Percentiles rank a stretch among this genome's conserved stretches.
Conservation (phyloP, 164 flowering plant genomes). For the Litsea cubeba region DNA sequence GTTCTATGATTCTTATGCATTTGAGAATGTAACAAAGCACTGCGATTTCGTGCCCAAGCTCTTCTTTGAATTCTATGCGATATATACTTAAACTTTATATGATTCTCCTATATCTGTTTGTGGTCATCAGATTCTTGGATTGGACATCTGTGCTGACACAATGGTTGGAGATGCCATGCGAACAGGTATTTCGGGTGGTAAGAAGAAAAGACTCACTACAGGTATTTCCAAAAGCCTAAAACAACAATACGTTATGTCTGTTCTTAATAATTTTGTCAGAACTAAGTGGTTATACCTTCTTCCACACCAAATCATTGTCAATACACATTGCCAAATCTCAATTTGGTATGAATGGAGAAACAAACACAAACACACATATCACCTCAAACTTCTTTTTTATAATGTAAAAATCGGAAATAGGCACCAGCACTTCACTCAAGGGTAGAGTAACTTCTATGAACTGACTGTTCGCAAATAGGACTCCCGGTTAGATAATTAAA, state of each 20-base stretch:
- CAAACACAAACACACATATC: background rate
- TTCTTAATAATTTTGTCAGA: background rate
- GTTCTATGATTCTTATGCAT: background rate
- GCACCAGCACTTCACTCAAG: no score
- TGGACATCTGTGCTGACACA: slow-evolving; percentile 65
- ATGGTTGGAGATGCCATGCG: slow-evolving; percentile 66
- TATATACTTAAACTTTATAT: background rate
- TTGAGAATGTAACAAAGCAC: background rate
- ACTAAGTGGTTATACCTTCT: background rate
- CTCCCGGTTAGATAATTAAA: no score
- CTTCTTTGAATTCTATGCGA: background rate
- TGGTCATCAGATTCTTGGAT: slow-evolving; percentile 53
- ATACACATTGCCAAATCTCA: background rate
- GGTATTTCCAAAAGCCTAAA: slow-evolving; percentile 26
- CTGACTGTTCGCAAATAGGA: no score
- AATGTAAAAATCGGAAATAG: no score
- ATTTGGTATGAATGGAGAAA: background rate
- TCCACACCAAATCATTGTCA: background rate
- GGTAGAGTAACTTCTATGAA: no score
- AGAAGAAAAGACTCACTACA: slow-evolving; percentile 67
- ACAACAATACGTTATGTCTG: background rate
- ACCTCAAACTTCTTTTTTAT: no score
- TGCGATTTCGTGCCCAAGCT: no score
- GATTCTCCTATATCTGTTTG: background rate
- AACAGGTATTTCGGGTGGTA: slow-evolving; percentile 80